Base-by-base conservation (phyloP, 176 grass and related monocot genomes). In the Otatea glauca region DNA sequence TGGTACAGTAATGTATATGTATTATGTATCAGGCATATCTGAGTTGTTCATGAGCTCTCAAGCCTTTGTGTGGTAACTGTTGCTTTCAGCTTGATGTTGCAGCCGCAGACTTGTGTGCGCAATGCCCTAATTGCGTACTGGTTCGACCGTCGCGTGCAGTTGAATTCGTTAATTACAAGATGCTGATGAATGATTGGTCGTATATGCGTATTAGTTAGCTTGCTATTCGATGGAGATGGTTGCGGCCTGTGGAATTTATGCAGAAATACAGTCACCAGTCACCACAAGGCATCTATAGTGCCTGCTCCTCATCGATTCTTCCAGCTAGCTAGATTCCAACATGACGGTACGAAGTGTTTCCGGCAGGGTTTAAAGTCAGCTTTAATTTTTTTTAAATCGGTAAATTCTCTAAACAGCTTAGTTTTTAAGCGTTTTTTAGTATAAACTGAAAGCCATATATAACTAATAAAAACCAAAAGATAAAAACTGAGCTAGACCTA, bases 271-370 rank as follows among this genome's bases (percentile, higher is more conserved):
- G 48, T 5, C 24, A 56, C 53, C 5, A 51, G 5, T 5, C 38
- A 39, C 5, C 9, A 11, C 17, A 55, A 21, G 53, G 17, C 1
- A 21, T 2, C 53, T 56, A 3, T 1, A 38, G 16, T 5, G 64
- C 9, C 7, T 37, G 64, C 16, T 67, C 62, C 62, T 3, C 27
- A 65, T 34, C 16, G 64, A 38, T 38, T 67, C 34, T 18, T 67
- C 64, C 29, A 67, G 64, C 32, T 17, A 18, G 29, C 64, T 66
- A 66, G 32, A 84, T 43, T 75, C 82, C 82, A 75, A 24, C 45
- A 43, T 17, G 6, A 61, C 21, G 32, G 41, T 15, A 65, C 43
- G 70, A 88, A 41, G 79, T 18, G 55, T 78, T 88, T 16, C n/a
- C n/a, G n/a, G n/a, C n/a, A n/a, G n/a, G n/a, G n/a, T n/a, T n/a